phyloP scores from a whole-genome alignment of 306 rosid species.

The Herpetospermum pedunculosum region DNA sequence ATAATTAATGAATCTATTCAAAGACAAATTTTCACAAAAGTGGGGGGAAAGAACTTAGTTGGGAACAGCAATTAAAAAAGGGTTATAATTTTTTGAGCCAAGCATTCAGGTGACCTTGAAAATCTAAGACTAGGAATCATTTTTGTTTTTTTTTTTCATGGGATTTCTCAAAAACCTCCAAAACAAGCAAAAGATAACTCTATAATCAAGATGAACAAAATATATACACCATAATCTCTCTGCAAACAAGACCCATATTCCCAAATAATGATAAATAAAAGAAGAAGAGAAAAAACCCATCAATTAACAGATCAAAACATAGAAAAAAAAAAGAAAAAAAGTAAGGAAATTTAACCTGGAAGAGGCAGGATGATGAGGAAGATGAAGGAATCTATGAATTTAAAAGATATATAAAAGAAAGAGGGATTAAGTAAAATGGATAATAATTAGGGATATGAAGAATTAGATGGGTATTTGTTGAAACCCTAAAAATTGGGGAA shows the following conservation, averaged over 20 bases:
- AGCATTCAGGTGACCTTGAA: constrained; percentile 3
- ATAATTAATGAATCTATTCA: neutral
- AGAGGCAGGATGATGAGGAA: neutral
- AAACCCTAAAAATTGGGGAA: neutral
- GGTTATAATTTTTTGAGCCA: neutral
- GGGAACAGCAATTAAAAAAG: neutral
- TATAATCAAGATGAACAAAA: neutral
- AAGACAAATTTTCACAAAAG: neutral
- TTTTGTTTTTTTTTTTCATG: neutral
- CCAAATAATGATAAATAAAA: neutral
- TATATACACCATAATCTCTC: too few relatives aligned
- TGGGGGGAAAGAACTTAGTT: neutral
- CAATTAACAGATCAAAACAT: neutral
- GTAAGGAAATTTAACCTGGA: constrained; percentile 1
- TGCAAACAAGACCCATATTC: neutral
- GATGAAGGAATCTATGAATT: neutral
- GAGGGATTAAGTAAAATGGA: neutral
- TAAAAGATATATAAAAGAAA: neutral
- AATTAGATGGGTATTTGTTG: neutral
- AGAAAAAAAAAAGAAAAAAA: neutral
- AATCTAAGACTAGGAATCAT: neutral
- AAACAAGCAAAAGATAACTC: neutral
- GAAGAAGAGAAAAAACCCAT: neutral
- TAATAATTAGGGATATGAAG: neutral
- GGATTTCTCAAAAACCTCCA: constrained; percentile 2